A percentile compares a stretch with the other conserved stretches of the same genome.
Conservation (phyloP, 2,329 filamentous ascomycete genomes). For the Cladobotryum protrusum region DNA sequence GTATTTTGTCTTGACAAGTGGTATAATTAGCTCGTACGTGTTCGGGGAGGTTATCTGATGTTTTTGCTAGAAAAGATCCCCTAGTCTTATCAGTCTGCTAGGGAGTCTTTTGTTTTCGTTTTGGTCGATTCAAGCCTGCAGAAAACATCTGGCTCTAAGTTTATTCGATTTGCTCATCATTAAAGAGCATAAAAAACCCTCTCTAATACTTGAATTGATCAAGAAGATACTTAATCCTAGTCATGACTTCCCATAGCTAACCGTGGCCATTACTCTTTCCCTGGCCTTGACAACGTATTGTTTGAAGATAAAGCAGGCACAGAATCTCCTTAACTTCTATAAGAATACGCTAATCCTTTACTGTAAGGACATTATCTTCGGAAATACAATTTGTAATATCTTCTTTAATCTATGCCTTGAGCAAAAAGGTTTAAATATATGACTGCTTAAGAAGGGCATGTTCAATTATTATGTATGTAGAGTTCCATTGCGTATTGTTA, state of each 20-base stretch:
- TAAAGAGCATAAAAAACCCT: too few species aligned
- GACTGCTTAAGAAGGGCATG: background rate
- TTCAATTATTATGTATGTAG: background rate
- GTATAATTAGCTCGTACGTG: too few species aligned
- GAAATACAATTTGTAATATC: background rate
- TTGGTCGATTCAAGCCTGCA: too few species aligned
- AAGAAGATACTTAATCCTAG: background rate
- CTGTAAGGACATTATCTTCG: background rate
- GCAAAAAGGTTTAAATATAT: background rate
- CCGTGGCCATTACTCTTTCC: background rate
- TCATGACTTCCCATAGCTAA: background rate
- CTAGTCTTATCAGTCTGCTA: too few species aligned
- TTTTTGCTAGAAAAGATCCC: too few species aligned
- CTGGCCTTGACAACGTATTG: background rate
- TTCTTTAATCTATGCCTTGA: background rate
- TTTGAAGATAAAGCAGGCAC: background rate
- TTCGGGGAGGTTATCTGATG: too few species aligned
- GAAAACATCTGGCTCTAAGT: too few species aligned
- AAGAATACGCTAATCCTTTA: background rate
- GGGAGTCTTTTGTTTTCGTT: too few species aligned
- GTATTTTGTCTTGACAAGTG: too few species aligned
- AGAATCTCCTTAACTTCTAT: background rate
- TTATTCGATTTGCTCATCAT: too few species aligned
- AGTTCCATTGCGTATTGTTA: constrained; percentile 1
- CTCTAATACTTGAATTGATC: too few species aligned